These are phyloP conservation scores for Mycena pura DNA, from an alignment of 768 basidiomycete genomes.

Conservation along the genomic window DNA sequence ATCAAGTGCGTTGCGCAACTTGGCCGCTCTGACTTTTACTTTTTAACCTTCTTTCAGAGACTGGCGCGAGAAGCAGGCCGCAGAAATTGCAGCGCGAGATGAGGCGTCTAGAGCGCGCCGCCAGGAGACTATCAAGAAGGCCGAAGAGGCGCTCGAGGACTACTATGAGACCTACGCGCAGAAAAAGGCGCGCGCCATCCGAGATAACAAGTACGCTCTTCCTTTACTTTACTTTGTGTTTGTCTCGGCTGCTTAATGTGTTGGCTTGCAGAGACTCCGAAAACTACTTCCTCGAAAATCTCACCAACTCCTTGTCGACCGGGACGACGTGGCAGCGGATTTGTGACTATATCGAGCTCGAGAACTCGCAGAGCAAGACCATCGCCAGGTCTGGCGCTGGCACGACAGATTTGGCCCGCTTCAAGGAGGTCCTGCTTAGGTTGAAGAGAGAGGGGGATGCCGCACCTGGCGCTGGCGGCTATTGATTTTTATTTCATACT, in stretches of 20 bases:
- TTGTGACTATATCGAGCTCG: conserved; percentile 80
- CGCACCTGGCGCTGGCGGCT: conserved; percentile 93
- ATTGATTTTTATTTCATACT: no score
- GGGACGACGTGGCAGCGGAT: conserved; percentile 99
- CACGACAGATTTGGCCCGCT: conserved; percentile 87
- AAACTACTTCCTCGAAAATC: conserved; percentile 73
- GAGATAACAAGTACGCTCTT: conserved; percentile 88
- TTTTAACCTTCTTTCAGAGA: conserved; percentile 50
- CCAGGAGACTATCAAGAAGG: conserved; percentile 83
- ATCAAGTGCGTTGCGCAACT: conserved; percentile 66
- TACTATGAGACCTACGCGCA: conserved; percentile 89
- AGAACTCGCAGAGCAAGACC: conserved; percentile 98
- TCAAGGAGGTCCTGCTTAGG: conserved; percentile 91
- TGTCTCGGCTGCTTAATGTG: neutral
- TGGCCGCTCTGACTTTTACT: neutral
- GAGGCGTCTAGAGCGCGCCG: conserved; percentile 77
- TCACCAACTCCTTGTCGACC: conserved; percentile 77
- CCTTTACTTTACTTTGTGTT: neutral
- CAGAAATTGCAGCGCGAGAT: conserved; percentile 84
- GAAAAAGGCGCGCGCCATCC: conserved; percentile 89
- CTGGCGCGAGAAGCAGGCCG: conserved; percentile 89
- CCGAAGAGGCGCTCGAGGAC: conserved; percentile 86
- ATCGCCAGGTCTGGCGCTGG: conserved; percentile 84
- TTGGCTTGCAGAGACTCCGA: conserved; percentile 76
- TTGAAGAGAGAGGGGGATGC: conserved; percentile 89